Conservation (phyloP, 108 stramenopile species). For the Thalassiosira profunda region DNA sequence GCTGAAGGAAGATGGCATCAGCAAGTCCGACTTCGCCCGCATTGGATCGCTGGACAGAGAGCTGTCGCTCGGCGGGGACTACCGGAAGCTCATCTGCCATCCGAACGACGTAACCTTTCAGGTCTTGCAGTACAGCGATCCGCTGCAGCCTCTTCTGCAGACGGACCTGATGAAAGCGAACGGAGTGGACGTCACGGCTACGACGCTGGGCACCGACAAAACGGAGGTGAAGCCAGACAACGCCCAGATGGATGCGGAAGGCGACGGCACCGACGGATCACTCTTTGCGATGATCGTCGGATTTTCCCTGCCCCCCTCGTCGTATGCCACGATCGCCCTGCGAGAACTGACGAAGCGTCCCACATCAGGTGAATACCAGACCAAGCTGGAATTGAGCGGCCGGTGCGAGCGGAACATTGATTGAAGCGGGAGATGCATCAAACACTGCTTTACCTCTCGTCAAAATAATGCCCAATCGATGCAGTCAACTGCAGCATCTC, state of each 20-base stretch:
- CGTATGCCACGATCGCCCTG: conserved; percentile 92
- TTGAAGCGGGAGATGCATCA: too few relatives aligned
- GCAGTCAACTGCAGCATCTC: too few relatives aligned
- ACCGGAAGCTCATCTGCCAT: conserved; percentile 79
- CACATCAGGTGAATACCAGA: conserved; percentile 86
- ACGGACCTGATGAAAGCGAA: conserved; percentile 85
- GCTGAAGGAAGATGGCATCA: conserved; percentile 56
- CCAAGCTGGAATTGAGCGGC: conserved; percentile 59
- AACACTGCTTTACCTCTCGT: too few relatives aligned
- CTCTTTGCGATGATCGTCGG: conserved; percentile 82
- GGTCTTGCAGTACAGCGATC: conserved; percentile 74
- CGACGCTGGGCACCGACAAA: background rate
- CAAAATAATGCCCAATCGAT: too few relatives aligned
- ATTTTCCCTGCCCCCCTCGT: conserved; percentile 89
- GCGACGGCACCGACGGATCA: background rate
- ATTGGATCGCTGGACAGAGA: conserved; percentile 55
- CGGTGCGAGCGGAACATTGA: conserved; percentile 52
- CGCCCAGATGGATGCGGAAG: background rate
- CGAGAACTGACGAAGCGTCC: conserved; percentile 88
- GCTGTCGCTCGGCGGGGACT: conserved; percentile 77
- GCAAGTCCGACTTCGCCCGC: conserved; percentile 46
- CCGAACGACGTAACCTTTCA: conserved; percentile 72
- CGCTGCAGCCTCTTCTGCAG: conserved; percentile 76
- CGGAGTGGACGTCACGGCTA: conserved; percentile 30
- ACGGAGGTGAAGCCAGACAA: conserved; percentile 5